Evolutionary conservation across 768 basidiomycete genomes (phyloP), one percentile per base, ranked within the genome.

Genomic region (Sarcodon sp.): DNA sequence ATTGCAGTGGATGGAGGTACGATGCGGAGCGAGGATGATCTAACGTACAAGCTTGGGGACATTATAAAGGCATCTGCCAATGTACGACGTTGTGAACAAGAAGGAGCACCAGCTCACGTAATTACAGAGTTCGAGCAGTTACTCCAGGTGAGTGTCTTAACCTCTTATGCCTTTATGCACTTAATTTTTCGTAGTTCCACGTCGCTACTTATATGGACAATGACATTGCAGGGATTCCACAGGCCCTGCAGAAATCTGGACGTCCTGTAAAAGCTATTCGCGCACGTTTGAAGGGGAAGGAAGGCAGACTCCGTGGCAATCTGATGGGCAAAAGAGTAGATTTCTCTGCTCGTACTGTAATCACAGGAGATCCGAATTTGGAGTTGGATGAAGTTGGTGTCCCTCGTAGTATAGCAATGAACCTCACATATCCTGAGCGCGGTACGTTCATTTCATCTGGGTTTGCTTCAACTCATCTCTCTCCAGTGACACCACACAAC

Each of bases 181-280:
- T 44, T 21, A 43, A 50, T 37, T 8, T 33, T 39, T 51, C 41
- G 10, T 55, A 96, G 90, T 99, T 93, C 62, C 96, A 99, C 60
- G 92, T 97, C 51, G 96, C 96, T 3, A 98, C 96, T 0, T 99
- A 98, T 62, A 99, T 99, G 94, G 96, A 99, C 61, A 99, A 99
- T 60, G 93, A 98, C 60, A 93, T 98, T 50, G 92, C 96, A 33
- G 96, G 96, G 41, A 89, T 97, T 34, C 96, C 96, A 1, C 94
- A 97, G 59, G 92, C 96, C 2, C 68, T 94, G 55, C 96, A 98
- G 59, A 98, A 98, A 65, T 93, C 90, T 37, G 96, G 96, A 32
- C 79, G 96, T 50, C 93, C 96, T 27, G 87, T 99, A 51, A 99
- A 99, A 65, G 93, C 96, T 34, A 97, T 99, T 57, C 90, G 96